Evolutionary conservation across 495 filamentous ascomycete genomes (phyloP).

Genomic region (Chaetomidium leptoderma): DNA sequence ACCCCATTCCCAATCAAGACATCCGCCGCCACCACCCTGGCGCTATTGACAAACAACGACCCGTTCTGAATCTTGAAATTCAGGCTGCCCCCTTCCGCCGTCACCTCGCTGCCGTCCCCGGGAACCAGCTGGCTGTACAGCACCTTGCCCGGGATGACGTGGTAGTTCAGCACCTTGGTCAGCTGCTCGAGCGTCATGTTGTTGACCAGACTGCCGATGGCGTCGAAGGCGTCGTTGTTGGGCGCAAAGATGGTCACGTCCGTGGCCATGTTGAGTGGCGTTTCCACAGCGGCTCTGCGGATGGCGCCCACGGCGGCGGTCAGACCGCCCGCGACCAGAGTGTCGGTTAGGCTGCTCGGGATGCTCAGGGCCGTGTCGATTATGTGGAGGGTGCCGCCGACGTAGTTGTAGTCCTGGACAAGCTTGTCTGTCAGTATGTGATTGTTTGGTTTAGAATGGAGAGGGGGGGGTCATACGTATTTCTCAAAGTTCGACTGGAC

Average conservation of each 20-base stretch:
- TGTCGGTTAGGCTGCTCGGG: conserved; percentile 49
- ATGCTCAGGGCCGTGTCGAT: conserved; percentile 57
- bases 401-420: conserved; percentile 54
- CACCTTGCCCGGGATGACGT: conserved; percentile 52
- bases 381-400: conserved; percentile 61
- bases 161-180: conserved; percentile 51
- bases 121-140: conserved; percentile 47
- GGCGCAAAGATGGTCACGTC: conserved; percentile 63
- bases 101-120: conserved; percentile 34
- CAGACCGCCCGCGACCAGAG: conserved; percentile 48
- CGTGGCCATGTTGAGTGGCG: conserved; percentile 35
- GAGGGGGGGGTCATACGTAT: conserved; percentile 22
- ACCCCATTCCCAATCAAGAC: conserved; percentile 64
- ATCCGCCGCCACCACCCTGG: conserved; percentile 42
- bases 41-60: conserved; percentile 39
- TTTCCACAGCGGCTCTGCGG: conserved; percentile 39
- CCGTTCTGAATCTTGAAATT: conserved; percentile 49
- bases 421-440: conserved; percentile 1
- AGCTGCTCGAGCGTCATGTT: conserved; percentile 48
- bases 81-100: conserved; percentile 46
- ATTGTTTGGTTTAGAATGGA: conserved; percentile 15
- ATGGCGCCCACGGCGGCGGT: conserved; percentile 58
- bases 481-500: conserved; percentile 34
- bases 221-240: conserved; percentile 56
- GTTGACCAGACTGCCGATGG: conserved; percentile 47